Conservation (phyloP, 2,329 filamentous ascomycete genomes). For the Gaeumannomyces sp. region DNA sequence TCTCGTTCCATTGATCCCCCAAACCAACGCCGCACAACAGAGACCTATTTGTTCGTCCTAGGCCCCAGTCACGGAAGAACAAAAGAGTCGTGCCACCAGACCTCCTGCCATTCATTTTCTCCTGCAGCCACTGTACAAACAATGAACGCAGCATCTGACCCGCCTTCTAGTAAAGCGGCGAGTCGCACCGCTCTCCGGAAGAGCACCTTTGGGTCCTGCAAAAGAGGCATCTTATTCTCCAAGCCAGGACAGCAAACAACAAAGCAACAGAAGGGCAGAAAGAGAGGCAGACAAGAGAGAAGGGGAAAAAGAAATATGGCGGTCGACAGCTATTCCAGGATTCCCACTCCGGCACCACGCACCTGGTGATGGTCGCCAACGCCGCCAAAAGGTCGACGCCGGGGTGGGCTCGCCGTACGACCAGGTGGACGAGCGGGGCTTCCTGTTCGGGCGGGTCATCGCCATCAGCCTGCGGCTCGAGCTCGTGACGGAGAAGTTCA, state of each 20-base stretch:
- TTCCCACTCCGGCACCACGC: neutral
- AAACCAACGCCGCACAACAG: neutral
- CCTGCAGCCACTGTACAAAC: neutral
- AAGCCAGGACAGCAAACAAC: neutral
- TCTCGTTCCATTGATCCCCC: neutral
- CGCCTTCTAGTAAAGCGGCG: neutral
- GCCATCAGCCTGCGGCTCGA: constrained; percentile 1
- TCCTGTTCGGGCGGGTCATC: constrained; percentile 8
- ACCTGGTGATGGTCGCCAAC: neutral
- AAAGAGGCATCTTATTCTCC: neutral
- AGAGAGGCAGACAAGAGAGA: neutral
- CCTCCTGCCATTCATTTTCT: neutral
- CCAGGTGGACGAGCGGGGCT: constrained; percentile 1
- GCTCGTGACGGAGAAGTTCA: neutral
- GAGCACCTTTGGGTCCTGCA: neutral
- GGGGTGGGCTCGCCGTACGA: neutral
- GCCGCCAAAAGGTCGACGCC: neutral
- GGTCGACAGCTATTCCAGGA: neutral
- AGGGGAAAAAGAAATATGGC: neutral
- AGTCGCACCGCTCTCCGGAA: neutral
- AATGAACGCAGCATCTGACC: neutral
- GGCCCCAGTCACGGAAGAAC: neutral
- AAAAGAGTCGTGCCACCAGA: no score
- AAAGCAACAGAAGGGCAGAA: neutral
- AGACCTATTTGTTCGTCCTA: neutral